phyloP scores from a whole-genome alignment of 768 basidiomycete genomes.

The Phlegmacium glaucopus region DNA sequence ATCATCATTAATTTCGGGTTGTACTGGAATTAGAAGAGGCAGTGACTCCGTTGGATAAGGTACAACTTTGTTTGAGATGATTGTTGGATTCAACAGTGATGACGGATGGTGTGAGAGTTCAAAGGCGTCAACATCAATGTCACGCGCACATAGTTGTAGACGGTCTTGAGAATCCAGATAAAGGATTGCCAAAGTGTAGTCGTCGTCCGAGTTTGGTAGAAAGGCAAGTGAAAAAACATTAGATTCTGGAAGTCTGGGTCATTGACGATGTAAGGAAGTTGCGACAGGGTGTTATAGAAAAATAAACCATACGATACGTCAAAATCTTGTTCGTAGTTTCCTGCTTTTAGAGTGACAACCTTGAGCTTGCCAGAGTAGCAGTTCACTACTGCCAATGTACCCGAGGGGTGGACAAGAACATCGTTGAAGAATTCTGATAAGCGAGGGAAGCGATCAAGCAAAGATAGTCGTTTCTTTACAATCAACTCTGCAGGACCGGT shows the following conservation, averaged over 20 bases:
- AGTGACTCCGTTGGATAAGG: conserved; percentile 37
- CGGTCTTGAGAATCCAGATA: conserved; percentile 60
- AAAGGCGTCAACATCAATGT: conserved; percentile 43
- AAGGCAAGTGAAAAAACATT: conserved; percentile 69
- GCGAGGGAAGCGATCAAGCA: conserved; percentile 57
- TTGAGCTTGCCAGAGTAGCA: conserved; percentile 72
- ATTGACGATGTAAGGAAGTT: conserved; percentile 5
- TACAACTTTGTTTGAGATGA: conserved; percentile 48
- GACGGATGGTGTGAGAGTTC: conserved; percentile 52
- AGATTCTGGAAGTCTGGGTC: conserved; percentile 54
- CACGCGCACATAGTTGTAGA: conserved; percentile 62
- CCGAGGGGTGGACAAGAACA: conserved; percentile 62
- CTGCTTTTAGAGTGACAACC: conserved; percentile 54
- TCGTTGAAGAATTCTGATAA: conserved; percentile 71
- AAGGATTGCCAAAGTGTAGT: conserved; percentile 61
- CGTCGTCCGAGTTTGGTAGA: conserved; percentile 41
- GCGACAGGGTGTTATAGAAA: neutral
- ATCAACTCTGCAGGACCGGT: conserved; percentile 33
- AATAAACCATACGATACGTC: conserved; percentile 56
- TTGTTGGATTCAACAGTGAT: conserved; percentile 45
- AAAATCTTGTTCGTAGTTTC: conserved; percentile 51
- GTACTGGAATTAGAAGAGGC: conserved; percentile 40
- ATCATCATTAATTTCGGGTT: conserved; percentile 22
- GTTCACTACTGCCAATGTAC: conserved; percentile 56
- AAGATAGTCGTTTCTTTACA: conserved; percentile 41